Percentiles rank a stretch among this genome's conserved stretches.
These are phyloP conservation scores for Cadophora sp. DNA, from an alignment of 2,329 filamentous ascomycete genomes.

Conservation along the genomic window DNA sequence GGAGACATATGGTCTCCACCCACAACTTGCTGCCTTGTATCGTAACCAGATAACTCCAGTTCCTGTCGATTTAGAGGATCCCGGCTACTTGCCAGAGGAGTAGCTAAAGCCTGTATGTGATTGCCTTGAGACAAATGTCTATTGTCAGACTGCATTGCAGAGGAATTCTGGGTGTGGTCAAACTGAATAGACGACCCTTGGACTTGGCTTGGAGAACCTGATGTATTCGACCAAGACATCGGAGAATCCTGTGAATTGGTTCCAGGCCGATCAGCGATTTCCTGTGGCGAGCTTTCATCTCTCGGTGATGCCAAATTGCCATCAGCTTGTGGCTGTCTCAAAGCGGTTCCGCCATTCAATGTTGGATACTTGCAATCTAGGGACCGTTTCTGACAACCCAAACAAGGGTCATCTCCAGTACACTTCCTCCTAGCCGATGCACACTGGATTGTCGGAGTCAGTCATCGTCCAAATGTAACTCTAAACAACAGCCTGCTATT, in stretches of 20 bases:
- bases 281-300: background rate
- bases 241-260: slow-evolving; percentile 21
- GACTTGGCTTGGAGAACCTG: slow-evolving; percentile 15
- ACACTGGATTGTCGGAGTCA: slow-evolving; percentile 21
- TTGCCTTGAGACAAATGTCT: background rate
- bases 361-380: slow-evolving; percentile 35
- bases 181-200: background rate
- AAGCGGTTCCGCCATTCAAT: background rate
- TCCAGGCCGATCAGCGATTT: slow-evolving; percentile 8
- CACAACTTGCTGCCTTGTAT: background rate
- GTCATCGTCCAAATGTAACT: too few relatives aligned
- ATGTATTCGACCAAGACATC: slow-evolving; percentile 28
- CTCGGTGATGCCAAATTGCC: background rate
- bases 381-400: slow-evolving; percentile 32
- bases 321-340: background rate
- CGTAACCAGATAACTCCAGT: background rate
- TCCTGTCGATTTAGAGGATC: background rate
- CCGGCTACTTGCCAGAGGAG: background rate
- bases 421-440: slow-evolving; percentile 37
- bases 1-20: background rate
- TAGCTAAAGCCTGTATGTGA: background rate
- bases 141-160: background rate
- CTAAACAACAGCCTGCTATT: background rate
- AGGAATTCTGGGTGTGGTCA: background rate
- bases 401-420: slow-evolving; percentile 33